phyloP scores from a whole-genome alignment of 495 filamentous ascomycete genomes.

The Tuber borchii region DNA sequence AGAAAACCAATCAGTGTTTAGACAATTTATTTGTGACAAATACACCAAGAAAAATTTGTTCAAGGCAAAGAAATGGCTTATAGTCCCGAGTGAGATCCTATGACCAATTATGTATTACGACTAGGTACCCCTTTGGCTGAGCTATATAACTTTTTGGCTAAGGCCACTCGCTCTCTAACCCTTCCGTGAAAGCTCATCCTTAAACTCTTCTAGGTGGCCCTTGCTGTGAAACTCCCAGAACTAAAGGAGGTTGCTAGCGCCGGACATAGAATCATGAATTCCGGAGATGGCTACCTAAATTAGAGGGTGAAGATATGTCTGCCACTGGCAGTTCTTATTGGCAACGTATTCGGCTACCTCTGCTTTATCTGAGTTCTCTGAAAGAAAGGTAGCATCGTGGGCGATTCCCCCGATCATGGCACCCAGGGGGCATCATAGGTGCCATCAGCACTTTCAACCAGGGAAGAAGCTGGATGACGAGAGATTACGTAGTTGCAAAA shows the following conservation, averaged over 20 bases:
- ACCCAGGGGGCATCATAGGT: background rate
- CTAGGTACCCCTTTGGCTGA: background rate
- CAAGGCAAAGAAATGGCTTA: background rate
- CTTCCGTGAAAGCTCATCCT: background rate
- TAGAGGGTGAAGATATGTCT: background rate
- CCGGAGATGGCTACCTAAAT: background rate
- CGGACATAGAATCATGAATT: background rate
- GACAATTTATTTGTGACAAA: background rate
- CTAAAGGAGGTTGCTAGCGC: background rate
- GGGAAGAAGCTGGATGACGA: background rate
- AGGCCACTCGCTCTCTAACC: background rate
- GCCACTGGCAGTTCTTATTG: background rate
- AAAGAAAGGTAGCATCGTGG: background rate
- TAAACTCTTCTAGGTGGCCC: background rate
- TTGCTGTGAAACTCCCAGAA: background rate
- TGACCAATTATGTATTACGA: background rate
- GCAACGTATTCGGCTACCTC: background rate
- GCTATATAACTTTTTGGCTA: background rate
- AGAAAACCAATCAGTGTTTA: background rate
- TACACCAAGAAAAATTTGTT: background rate
- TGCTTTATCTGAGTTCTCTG: background rate
- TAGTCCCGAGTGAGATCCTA: background rate
- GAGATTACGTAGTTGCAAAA: background rate
- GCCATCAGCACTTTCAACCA: background rate
- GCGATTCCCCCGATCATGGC: background rate